Conservation (phyloP, 179 eudicot species). For the Heliamphora pulchella region DNA sequence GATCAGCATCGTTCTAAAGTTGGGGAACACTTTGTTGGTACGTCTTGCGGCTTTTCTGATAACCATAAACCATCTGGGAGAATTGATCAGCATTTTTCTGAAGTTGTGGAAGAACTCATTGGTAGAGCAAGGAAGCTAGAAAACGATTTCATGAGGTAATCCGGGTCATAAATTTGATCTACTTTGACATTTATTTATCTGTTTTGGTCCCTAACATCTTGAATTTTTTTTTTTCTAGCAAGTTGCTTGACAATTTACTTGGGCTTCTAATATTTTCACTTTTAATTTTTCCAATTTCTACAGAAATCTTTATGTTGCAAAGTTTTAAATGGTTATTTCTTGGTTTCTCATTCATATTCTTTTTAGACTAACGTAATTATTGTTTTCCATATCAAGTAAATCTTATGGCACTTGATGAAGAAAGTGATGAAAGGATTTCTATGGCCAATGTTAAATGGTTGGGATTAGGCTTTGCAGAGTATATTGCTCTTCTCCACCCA, state of each 20-base stretch:
- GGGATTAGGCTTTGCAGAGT: background rate
- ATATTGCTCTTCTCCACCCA: background rate
- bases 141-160: slow-evolving; percentile 60
- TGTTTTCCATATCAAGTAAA: background rate
- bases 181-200: background rate
- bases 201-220: background rate
- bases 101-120: slow-evolving; percentile 45
- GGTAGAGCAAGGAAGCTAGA: slow-evolving; percentile 62
- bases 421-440: background rate
- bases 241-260: slow-evolving; percentile 4
- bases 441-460: background rate
- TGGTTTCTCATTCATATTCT: background rate
- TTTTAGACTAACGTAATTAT: background rate
- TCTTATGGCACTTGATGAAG: background rate
- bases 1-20: background rate
- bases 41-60: slow-evolving; percentile 31
- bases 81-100: slow-evolving; percentile 39
- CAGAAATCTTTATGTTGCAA: background rate
- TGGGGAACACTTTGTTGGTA: background rate
- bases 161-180: background rate
- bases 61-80: slow-evolving; percentile 37
- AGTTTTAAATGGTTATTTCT: background rate
- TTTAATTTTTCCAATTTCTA: background rate
- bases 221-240: background rate
- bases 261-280: background rate